Evolutionary conservation across 2,329 filamentous ascomycete genomes (phyloP).

Genomic region (Helotiales sp.): DNA sequence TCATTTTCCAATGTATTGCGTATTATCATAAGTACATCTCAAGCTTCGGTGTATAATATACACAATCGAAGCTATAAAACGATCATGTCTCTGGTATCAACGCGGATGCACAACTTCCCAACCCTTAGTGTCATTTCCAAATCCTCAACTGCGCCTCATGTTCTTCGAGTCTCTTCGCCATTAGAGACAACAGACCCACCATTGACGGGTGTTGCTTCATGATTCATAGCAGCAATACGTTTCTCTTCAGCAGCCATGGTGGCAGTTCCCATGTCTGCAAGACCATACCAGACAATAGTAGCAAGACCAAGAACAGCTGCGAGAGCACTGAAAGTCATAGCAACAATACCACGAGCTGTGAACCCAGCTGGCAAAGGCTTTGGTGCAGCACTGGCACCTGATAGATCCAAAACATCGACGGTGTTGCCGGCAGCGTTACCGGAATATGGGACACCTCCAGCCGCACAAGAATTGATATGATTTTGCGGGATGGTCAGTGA

Average conservation of each 20-base stretch:
- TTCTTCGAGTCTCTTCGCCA: background rate
- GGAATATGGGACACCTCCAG: conserved; percentile 46
- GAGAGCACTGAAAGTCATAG: conserved; percentile 32
- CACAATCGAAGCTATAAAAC: background rate
- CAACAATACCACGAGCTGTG: conserved; percentile 33
- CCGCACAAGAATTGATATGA: conserved; percentile 58
- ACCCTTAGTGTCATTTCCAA: background rate
- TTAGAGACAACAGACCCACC: background rate
- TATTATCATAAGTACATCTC: background rate
- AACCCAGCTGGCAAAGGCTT: conserved; percentile 32
- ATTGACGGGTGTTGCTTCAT: background rate
- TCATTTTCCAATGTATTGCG: background rate
- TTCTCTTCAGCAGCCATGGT: conserved; percentile 24
- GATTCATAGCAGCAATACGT: conserved; percentile 18
- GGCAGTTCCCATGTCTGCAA: conserved; percentile 35
- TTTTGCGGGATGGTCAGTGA: conserved; percentile 57
- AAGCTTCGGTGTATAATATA: background rate
- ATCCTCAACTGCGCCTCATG: background rate
- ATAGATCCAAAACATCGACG: conserved; percentile 60
- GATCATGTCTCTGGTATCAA: background rate
- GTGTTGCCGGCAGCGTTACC: conserved; percentile 80
- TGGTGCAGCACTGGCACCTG: conserved; percentile 43
- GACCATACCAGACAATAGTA: conserved; percentile 32
- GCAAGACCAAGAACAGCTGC: conserved; percentile 31
- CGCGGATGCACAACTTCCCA: background rate